Evolutionary conservation across 1,139 yeast species (phyloP), one percentile per base, ranked within the genome.

Genomic region (Sugiyamaella pinicola): DNA sequence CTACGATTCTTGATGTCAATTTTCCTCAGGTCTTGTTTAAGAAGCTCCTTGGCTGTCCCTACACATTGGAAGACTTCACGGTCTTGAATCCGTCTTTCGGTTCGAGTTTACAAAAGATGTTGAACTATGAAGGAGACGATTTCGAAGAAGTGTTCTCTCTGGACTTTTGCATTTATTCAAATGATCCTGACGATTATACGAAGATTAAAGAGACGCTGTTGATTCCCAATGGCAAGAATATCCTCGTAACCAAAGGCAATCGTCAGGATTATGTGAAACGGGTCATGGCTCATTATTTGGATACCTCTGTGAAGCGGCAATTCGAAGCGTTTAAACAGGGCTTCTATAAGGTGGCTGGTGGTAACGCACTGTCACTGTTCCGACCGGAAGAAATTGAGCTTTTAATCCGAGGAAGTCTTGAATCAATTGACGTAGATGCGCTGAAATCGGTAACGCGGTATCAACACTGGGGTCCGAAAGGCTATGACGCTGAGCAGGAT

Each of bases 1-100:
- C 96, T 0, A 86, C 93, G 0, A 89, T 91, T 46, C 72, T 93
- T 47, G 96, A 90, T 64, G 73, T 90, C 51, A 79, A 79, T 48
- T 82, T 93, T 57, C 96, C 98, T 0, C 72, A 75, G 38, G 87
- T 87, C 0, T 69, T 90, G 47, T 93, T 86, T 70, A 91, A 88
- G 69, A 78, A 87, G 56, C 72, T 93, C 43, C 73, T 89, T 57
- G 82, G 81, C 2, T 75, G 78, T 51, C 78, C 78, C 1, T 72
- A 83, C 28, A 76, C 75, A 0, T 69, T 87, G 51, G 79, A 78
- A 1, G 98, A 93, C 67, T 86, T 83, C 58, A 67, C 71, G 42
- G 81, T 82, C 55, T 65, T 91, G 18, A 83, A 79, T 63, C 98
- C 98, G 0, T 77, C 77, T 1, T 74, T 86, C 0, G 87, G 86